Conservation (phyloP, 2,329 filamentous ascomycete genomes). For the Trichophyton simii region DNA sequence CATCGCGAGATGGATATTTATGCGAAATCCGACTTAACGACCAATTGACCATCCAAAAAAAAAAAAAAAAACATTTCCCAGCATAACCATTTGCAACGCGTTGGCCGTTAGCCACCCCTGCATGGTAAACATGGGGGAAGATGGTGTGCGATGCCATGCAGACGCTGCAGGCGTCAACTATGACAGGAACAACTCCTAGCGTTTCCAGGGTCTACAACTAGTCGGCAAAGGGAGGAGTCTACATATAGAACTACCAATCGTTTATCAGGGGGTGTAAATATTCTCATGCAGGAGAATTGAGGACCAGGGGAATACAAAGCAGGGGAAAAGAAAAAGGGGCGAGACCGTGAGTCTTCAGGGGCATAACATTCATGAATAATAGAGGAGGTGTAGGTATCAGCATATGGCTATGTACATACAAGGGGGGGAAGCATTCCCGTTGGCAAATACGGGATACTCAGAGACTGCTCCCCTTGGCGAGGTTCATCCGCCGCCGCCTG, state of each 20-base stretch:
- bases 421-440: not conserved
- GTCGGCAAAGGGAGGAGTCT: not conserved
- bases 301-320: no score
- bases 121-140: not conserved
- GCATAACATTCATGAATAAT: not conserved
- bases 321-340: not conserved
- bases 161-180: not conserved
- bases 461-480: constrained; percentile 21
- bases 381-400: not conserved
- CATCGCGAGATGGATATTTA: no score
- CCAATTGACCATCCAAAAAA: not conserved
- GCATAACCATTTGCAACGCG: not conserved
- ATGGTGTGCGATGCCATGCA: not conserved
- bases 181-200: not conserved
- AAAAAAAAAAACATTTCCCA: not conserved
- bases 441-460: constrained; percentile 3
- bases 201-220: not conserved
- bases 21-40: no score
- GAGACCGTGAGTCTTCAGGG: not conserved
- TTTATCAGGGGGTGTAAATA: not conserved
- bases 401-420: not conserved
- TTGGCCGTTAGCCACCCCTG: not conserved
- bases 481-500: constrained; percentile 39
- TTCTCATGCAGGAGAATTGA: not conserved
- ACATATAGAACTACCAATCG: not conserved